These are phyloP conservation scores for Hirschfeldia incana DNA, from an alignment of 345 rosid genomes.

Conservation along the genomic window DNA sequence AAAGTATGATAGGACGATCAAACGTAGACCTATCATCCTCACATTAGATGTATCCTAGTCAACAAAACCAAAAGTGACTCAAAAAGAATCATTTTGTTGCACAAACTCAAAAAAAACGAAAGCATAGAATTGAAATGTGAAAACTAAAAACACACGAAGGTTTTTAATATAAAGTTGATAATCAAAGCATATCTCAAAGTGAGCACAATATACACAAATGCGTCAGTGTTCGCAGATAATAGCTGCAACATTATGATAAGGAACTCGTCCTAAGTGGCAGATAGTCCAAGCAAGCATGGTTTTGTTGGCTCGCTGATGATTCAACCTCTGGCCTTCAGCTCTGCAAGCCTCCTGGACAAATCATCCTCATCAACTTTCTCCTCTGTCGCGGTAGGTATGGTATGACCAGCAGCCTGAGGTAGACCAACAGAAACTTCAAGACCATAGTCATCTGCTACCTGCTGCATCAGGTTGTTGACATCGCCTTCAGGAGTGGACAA, in stretches of 20 bases:
- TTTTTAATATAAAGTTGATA: constrained; percentile 23
- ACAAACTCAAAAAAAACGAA: constrained; percentile 24
- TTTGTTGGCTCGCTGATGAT: not conserved
- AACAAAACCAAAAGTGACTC: not conserved
- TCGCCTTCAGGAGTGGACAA: too few species aligned
- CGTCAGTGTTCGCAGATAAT: constrained; percentile 18
- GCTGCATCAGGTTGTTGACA: too few species aligned
- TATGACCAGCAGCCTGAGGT: constrained; percentile 95
- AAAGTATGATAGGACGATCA: too few species aligned
- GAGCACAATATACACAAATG: constrained; percentile 33
- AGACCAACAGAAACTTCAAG: constrained; percentile 15
- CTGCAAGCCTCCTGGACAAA: constrained; percentile 92
- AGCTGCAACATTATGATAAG: constrained; percentile 17
- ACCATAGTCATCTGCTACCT: too few species aligned
- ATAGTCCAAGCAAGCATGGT: constrained; percentile 14
- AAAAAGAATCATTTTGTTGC: not conserved
- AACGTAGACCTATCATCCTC: too few species aligned
- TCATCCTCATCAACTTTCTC: constrained; percentile 99
- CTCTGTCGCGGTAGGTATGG: constrained; percentile 64
- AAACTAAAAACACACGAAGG: constrained; percentile 13
- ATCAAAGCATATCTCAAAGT: constrained; percentile 29
- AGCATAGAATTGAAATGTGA: constrained; percentile 10
- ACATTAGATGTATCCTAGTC: not conserved
- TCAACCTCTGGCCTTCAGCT: constrained; percentile 89
- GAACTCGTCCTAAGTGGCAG: constrained; percentile 17